Evolutionary conservation across 352 stramenopile species (phyloP).

Genomic region (Pythium guiyangense): DNA sequence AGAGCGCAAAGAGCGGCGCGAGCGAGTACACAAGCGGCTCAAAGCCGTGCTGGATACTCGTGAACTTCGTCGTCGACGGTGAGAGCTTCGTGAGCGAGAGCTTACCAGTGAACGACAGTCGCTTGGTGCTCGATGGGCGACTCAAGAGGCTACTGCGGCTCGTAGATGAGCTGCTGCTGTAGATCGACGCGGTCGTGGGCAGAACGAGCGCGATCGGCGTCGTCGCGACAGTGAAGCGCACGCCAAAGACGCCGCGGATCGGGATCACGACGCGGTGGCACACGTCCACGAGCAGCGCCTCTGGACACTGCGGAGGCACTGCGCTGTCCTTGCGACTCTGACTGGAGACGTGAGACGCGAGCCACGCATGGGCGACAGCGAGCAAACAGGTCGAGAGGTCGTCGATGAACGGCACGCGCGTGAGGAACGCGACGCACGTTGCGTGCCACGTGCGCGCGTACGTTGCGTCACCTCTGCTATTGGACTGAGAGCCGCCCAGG

Average conservation of each 20-base stretch:
- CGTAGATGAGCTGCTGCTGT: slow-evolving; percentile 11
- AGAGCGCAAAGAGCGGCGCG: slow-evolving; percentile 59
- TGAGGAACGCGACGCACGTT: slow-evolving; percentile 72
- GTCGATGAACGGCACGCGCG: slow-evolving; percentile 56
- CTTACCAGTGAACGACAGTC: slow-evolving; percentile 7
- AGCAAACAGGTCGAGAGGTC: slow-evolving; percentile 49
- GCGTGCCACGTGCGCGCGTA: slow-evolving; percentile 36
- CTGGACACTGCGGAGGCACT: slow-evolving; percentile 3
- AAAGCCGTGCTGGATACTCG: slow-evolving; percentile 45
- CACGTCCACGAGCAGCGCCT: slow-evolving; percentile 39
- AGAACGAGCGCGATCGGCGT: slow-evolving; percentile 39
- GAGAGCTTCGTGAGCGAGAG: slow-evolving; percentile 35
- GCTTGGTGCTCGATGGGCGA: slow-evolving; percentile 5
- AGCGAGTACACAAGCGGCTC: slow-evolving; percentile 72
- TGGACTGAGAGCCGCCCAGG: too few species aligned
- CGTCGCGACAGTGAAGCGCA: slow-evolving; percentile 41
- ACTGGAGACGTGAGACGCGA: slow-evolving; percentile 14
- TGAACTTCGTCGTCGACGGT: slow-evolving; percentile 30
- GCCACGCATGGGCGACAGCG: slow-evolving; percentile 47
- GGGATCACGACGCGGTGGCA: slow-evolving; percentile 56
- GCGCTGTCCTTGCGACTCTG: too few species aligned
- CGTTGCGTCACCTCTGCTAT: slow-evolving; percentile 11
- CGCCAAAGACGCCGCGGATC: slow-evolving; percentile 60
- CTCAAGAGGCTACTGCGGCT: neutral
- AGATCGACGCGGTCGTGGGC: slow-evolving; percentile 54